phyloP scores from a whole-genome alignment of 2,329 filamentous ascomycete genomes.

The Ceratocystis cubensis region DNA sequence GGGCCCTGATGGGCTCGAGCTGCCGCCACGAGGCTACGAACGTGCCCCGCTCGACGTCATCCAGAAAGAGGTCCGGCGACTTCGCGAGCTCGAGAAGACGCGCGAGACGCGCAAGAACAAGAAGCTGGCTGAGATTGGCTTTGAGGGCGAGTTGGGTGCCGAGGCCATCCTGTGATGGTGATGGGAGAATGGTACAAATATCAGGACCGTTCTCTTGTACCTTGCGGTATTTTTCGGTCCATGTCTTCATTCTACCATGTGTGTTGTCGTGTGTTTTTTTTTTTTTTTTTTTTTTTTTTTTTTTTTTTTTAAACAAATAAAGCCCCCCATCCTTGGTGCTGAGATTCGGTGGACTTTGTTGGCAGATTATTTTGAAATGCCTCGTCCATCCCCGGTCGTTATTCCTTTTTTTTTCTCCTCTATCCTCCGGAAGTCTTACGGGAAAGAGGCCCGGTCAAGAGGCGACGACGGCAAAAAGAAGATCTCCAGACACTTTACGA shows the following conservation, averaged over 20 bases:
- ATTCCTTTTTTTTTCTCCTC: neutral
- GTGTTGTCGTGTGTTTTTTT: conserved; percentile 15
- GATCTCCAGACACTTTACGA: conserved; percentile 4
- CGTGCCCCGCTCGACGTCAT: conserved; percentile 56
- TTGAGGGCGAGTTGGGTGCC: conserved; percentile 56
- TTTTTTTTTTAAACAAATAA: conserved; percentile 10
- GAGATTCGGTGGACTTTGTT: conserved; percentile 24
- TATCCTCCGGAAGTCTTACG: neutral
- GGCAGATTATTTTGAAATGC: conserved; percentile 56
- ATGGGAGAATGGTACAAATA: neutral
- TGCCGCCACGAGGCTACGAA: conserved; percentile 53
- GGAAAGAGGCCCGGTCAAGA: neutral
- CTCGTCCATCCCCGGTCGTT: conserved; percentile 1
- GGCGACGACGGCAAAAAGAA: neutral
- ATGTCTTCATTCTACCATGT: neutral
- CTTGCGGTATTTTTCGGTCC: neutral
- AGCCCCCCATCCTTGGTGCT: conserved; percentile 21
- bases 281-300: conserved; percentile 14
- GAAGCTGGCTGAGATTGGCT: conserved; percentile 66
- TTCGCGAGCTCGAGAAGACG: conserved; percentile 54
- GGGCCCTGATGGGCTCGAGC: conserved; percentile 55
- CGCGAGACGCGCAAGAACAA: conserved; percentile 59
- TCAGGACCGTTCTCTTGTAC: neutral
- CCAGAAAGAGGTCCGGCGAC: conserved; percentile 58
- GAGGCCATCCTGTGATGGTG: conserved; percentile 1